phyloP scores from a whole-genome alignment of 1,139 yeast genomes.

The Blastobotrys aristatus region DNA sequence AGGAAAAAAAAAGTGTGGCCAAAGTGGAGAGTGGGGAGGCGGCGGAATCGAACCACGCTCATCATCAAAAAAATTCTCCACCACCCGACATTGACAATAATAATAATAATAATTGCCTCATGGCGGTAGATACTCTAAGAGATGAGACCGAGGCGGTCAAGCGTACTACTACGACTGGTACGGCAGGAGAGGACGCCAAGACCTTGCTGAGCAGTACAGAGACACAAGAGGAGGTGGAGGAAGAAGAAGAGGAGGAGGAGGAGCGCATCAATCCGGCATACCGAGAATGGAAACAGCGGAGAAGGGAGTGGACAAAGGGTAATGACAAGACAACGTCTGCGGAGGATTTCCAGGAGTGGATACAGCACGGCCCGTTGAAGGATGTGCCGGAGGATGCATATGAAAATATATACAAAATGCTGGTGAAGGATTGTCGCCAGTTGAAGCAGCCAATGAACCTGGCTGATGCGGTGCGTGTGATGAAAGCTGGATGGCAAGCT shows the following conservation, averaged over 20 bases:
- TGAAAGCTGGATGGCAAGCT: slow-evolving; percentile 59
- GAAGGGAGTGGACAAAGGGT: slow-evolving; percentile 28
- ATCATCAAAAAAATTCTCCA: slow-evolving; percentile 2
- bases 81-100: background rate
- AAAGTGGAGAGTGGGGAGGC: background rate
- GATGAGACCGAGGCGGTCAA: background rate
- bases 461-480: slow-evolving; percentile 46
- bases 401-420: slow-evolving; percentile 42
- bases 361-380: slow-evolving; percentile 16
- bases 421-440: slow-evolving; percentile 49
- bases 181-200: background rate
- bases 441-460: slow-evolving; percentile 50
- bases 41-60: background rate
- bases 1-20: background rate
- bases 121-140: background rate
- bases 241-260: slow-evolving; percentile 24
- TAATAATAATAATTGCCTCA: background rate
- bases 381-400: slow-evolving; percentile 31
- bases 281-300: slow-evolving; percentile 29
- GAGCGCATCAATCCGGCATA: slow-evolving; percentile 30
- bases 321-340: slow-evolving; percentile 14
- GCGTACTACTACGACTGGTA: background rate
- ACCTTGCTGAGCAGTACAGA: background rate
- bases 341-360: slow-evolving; percentile 14
- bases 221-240: slow-evolving; percentile 4